A percentile compares a stretch with the other conserved stretches of the same genome.
phyloP scores from a whole-genome alignment of 2,329 filamentous ascomycete species.

The Verticillium zaregamsianum region DNA sequence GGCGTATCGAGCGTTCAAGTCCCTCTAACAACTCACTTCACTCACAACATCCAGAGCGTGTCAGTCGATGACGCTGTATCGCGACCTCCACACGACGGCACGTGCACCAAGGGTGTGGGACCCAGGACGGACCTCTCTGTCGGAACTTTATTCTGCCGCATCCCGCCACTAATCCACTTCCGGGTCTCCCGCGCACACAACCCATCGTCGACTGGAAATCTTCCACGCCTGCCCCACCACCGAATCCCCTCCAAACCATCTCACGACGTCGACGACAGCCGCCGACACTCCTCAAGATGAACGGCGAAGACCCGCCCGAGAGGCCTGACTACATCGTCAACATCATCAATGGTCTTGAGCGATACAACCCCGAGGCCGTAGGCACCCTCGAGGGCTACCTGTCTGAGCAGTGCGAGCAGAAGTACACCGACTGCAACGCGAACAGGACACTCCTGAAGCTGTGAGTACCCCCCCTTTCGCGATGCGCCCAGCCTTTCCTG shows the following conservation, averaged over 20 bases:
- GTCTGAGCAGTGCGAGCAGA: conserved; percentile 87
- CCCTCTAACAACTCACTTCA: not conserved
- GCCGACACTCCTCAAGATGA: conserved; percentile 42
- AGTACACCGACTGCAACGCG: conserved; percentile 92
- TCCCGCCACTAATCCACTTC: conserved; percentile 27
- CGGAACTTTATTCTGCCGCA: conserved; percentile 1
- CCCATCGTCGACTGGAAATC: conserved; percentile 29
- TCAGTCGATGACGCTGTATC: conserved; percentile 13
- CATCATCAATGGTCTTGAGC: conserved; percentile 95
- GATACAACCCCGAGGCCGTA: conserved; percentile 98
- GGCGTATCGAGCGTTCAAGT: not conserved
- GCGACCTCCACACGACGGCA: not conserved
- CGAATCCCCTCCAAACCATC: conserved; percentile 26
- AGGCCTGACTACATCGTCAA: conserved; percentile 85
- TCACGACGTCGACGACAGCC: conserved; percentile 3
- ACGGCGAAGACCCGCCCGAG: conserved; percentile 83
- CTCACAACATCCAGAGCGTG: not conserved
- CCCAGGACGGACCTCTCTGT: not conserved
- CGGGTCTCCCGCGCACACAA: conserved; percentile 30
- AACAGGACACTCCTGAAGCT: conserved; percentile 95
- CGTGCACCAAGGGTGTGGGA: conserved; percentile 1
- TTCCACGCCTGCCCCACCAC: conserved; percentile 36
- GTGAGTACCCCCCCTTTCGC: conserved; percentile 55
- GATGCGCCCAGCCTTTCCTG: not conserved
- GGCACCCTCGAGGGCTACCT: conserved; percentile 92